phyloP scores from a whole-genome alignment of 768 basidiomycete species.

The Tricholoma saponaceum region DNA sequence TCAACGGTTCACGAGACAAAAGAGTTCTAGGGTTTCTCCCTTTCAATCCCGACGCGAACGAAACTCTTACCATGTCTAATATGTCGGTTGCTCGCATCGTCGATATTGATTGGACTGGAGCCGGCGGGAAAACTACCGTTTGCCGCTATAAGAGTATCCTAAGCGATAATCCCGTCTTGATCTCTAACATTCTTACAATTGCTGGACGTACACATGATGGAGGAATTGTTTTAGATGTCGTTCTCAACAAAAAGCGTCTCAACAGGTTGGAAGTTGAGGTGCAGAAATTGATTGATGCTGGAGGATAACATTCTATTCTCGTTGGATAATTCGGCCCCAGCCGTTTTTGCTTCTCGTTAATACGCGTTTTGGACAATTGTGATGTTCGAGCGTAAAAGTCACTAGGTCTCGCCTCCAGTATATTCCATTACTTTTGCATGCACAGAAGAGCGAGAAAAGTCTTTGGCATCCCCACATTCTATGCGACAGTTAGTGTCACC shows the following conservation, averaged over 20 bases:
- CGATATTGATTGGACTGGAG: constrained; percentile 33
- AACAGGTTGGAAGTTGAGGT: constrained; percentile 27
- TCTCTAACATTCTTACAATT: constrained; percentile 30
- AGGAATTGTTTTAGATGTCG: constrained; percentile 36
- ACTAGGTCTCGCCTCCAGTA: too few species aligned
- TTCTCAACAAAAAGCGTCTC: constrained; percentile 24
- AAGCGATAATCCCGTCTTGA: constrained; percentile 20
- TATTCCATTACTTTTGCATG: too few species aligned
- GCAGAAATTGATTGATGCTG: too few species aligned
- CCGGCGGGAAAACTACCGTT: constrained; percentile 29
- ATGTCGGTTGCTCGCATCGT: constrained; percentile 37
- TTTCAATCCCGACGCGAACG: constrained; percentile 28
- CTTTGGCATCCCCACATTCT: too few species aligned
- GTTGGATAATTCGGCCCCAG: too few species aligned
- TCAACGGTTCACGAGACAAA: constrained; percentile 11
- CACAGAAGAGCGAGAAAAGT: too few species aligned
- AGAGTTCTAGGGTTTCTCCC: constrained; percentile 27
- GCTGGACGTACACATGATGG: constrained; percentile 33
- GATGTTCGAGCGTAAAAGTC: too few species aligned
- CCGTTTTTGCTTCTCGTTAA: too few species aligned
- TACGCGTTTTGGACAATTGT: too few species aligned
- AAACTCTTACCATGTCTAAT: constrained; percentile 34
- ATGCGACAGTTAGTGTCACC: too few species aligned
- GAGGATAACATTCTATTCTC: too few species aligned
- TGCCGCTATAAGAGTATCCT: constrained; percentile 37